Evolutionary conservation across 768 basidiomycete genomes (phyloP).

Genomic region (Tulasnella sp.): DNA sequence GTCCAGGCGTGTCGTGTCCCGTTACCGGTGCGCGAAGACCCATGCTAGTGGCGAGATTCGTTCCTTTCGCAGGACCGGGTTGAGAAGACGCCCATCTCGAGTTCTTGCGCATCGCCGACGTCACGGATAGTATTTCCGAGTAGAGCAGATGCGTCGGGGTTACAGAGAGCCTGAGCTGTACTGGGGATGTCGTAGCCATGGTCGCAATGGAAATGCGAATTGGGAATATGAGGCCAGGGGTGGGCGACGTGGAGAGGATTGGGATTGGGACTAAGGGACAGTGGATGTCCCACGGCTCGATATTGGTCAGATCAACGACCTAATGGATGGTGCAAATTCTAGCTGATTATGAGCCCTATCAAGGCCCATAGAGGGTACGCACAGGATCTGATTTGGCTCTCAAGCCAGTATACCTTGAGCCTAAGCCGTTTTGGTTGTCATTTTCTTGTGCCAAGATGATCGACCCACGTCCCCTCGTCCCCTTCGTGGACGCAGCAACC

Average conservation of each 20-base stretch:
- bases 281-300: too few species aligned
- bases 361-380: too few species aligned
- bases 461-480: too few species aligned
- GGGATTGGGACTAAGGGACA: too few species aligned
- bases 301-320: too few species aligned
- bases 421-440: too few species aligned
- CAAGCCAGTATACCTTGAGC: too few species aligned
- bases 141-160: constrained; percentile 69
- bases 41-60: constrained; percentile 62
- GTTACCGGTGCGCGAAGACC: constrained; percentile 38
- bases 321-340: too few species aligned
- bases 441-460: too few species aligned
- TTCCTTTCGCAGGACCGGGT: constrained; percentile 40
- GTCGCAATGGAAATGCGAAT: neutral
- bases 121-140: constrained; percentile 84
- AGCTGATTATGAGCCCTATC: too few species aligned
- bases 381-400: too few species aligned
- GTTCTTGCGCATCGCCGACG: constrained; percentile 93
- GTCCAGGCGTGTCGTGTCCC: constrained; percentile 38
- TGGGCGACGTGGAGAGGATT: neutral
- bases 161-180: constrained; percentile 24
- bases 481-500: too few species aligned
- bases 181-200: neutral
- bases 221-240: constrained; percentile 1
- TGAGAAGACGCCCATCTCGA: constrained; percentile 81